Evolutionary conservation across 2,329 filamentous ascomycete genomes (phyloP), one percentile per base, ranked within the genome.

Genomic region (Scedosporium minutisporum): DNA sequence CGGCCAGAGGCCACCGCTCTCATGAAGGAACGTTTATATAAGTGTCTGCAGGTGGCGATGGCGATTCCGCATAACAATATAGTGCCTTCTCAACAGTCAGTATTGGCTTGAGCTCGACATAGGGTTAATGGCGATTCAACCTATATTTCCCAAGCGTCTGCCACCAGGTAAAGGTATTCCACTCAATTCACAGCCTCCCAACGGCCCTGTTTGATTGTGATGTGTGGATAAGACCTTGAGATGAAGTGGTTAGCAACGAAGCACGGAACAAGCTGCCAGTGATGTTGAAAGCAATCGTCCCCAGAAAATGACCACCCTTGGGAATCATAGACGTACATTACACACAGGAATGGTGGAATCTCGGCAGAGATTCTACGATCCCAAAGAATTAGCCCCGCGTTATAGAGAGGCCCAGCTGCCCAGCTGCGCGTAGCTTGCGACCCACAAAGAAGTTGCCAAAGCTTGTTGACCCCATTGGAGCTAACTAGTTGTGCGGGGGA

Each of bases 1-100:
- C 95, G 83, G 64, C 95, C 95, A 58, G 99, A 95, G 63, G 95
- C 95, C 63, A 95, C 95, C 74, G 89, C 87, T 78, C 99, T 97
- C 72, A 84, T 85, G 70, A 97, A 90, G 21, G 95, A 96, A 67
- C 86, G 83, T 77, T 88, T 84, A 74, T 97, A 70, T 63, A 99
- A 79, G 68, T 88, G 87, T 10, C 77, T 71, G 4, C 88, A 80
- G 9, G 83, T 77, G 23, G 84, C 70, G 68, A 99, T 93, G 48
- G 93, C 91, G 66, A 96, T 73, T 65, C 82, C 91, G 65, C 85
- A 89, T 48, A 97, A 74, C 55, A 99, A 68, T 72, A 99, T 96
- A 6, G 93, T 33, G 29, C 29, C 29, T 33, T 33, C 29, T 9
- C 29, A 33, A 9, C 29, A 10, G 29, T 33, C 29, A 10, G 29